Conservation (phyloP, 331 rosid genomes). For the Acacia pycnantha region DNA sequence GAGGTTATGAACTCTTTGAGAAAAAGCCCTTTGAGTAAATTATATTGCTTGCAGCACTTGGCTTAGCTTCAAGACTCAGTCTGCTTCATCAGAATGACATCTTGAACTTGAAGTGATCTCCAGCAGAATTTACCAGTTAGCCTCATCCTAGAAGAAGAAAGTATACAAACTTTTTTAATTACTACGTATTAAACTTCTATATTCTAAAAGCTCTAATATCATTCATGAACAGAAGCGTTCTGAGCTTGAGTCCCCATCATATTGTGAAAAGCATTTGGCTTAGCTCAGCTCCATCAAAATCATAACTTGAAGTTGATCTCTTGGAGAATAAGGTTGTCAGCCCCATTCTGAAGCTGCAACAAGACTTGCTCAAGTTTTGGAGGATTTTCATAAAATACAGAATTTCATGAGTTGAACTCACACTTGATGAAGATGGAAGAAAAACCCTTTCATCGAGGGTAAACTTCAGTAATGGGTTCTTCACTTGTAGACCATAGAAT, state of each 20-base stretch:
- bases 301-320: not conserved
- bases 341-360: not conserved
- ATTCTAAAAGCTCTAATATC: not conserved
- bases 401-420: not conserved
- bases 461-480: not conserved
- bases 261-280: not conserved
- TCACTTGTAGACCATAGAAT: not conserved
- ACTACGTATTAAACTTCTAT: not conserved
- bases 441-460: not conserved
- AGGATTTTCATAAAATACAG: not conserved
- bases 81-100: not conserved
- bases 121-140: not conserved
- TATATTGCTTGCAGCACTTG: not conserved
- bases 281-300: not conserved
- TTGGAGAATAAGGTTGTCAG: not conserved
- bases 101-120: not conserved
- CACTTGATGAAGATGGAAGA: not conserved
- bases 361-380: not conserved
- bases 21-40: not conserved
- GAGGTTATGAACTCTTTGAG: not conserved
- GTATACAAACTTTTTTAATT: not conserved
- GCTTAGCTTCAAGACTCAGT: not conserved
- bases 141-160: not conserved
- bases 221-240: not conserved
- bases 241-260: not conserved